phyloP scores from a whole-genome alignment of 345 rosid species.

The Syzygium oleosum region DNA sequence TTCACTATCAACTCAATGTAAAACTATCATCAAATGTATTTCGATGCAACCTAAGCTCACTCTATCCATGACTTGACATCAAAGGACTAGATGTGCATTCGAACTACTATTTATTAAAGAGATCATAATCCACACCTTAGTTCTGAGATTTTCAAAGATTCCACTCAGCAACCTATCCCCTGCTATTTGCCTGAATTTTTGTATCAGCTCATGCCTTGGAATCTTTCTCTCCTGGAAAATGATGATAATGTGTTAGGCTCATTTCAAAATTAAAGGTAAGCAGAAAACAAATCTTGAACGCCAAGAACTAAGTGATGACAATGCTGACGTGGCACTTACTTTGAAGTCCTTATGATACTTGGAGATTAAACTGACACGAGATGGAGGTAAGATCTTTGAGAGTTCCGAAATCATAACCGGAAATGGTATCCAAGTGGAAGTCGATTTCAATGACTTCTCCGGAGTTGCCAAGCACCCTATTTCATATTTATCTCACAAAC shows the following conservation, averaged over 20 bases:
- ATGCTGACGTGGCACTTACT: constrained; percentile 14
- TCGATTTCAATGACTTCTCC: constrained; percentile 24
- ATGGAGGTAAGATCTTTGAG: constrained; percentile 45
- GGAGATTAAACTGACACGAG: constrained; percentile 27
- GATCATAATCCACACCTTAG: constrained; percentile 20
- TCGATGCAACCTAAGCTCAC: not conserved
- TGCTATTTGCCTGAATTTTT: constrained; percentile 39
- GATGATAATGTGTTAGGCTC: not conserved
- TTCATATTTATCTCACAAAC: not conserved
- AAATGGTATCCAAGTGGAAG: constrained; percentile 83
- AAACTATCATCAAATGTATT: not conserved
- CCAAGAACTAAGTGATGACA: not conserved
- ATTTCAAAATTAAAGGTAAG: not conserved
- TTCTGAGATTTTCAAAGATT: constrained; percentile 45
- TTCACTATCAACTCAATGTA: not conserved
- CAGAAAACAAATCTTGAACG: not conserved
- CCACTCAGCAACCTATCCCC: constrained; percentile 68
- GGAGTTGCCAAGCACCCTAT: constrained; percentile 19
- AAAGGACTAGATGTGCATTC: not conserved
- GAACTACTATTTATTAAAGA: not conserved
- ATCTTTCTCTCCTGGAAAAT: constrained; percentile 46
- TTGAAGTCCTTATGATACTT: constrained; percentile 49
- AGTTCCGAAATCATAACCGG: constrained; percentile 51
- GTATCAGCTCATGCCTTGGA: constrained; percentile 46
- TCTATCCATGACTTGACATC: not conserved